Evolutionary conservation across 345 rosid genomes (phyloP), one percentile per base, ranked within the genome.

Genomic region (Eucalyptus sideroxylon): DNA sequence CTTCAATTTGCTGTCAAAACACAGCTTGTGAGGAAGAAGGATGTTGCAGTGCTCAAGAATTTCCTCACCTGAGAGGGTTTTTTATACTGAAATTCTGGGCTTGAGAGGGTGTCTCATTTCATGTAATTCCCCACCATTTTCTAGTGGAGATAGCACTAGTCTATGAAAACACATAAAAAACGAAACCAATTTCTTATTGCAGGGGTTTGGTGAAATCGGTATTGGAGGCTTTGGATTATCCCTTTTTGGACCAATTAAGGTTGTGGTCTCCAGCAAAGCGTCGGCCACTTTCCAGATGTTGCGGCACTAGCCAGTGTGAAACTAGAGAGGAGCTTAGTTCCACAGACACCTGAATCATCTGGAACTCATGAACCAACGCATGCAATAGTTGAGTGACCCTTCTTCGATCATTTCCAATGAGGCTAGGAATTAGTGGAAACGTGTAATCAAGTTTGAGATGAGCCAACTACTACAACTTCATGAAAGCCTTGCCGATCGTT

Each of bases 141-240:
- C 77, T 82, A 89, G 89, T 90, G 94, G 92, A 89, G 90, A 21
- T 40, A 65, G 90, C 95, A 92, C 93, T 92, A 86, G 49, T 77
- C 83, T 77, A 27, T 37, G 47, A 21, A 37, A 37, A 37, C 83
- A 37, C 8, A 37, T 37, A 37, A 19, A 72, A 82, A 87, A 69
- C 45, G 27, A 88, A 87, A 87, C 47, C 60, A 40, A 81, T 55
- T 30, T 50, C 37, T 91, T 37, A 47, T 86, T 24, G 87, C 55
- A 85, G 92, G 45, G 27, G 45, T 77, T 77, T 77, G 83, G 83
- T 77, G 83, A 77, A 77, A 77, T 77, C 26, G 83, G 83, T 37
- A 37, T 77, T 77, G 83, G 83, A 77, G 83, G 83, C 27, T 37
- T 77, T 37, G 83, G 16, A 37, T 19, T 77, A 53, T 42, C 23